These are phyloP conservation scores for Malassezia caprae DNA, from an alignment of 1,284 basidiomycete species.

Conservation along the genomic window DNA sequence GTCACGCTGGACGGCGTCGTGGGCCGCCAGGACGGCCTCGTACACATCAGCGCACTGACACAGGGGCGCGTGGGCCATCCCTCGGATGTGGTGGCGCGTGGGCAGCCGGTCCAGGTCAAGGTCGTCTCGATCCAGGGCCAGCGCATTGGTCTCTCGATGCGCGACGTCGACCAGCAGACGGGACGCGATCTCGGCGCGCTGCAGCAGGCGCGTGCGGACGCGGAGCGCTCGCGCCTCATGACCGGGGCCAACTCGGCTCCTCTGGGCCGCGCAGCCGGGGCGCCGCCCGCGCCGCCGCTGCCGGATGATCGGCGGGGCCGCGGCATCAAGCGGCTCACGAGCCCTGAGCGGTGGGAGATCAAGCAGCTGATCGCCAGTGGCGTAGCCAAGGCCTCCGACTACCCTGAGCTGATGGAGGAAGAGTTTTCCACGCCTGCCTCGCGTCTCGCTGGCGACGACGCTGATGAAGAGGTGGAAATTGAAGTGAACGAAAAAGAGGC, in stretches of 20 bases:
- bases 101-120: conserved; percentile 77
- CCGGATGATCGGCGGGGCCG: conserved; percentile 18
- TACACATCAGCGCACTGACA: conserved; percentile 86
- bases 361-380: conserved; percentile 97
- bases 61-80: conserved; percentile 71
- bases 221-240: conserved; percentile 25
- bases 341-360: conserved; percentile 97
- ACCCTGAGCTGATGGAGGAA: conserved; percentile 80
- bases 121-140: conserved; percentile 68
- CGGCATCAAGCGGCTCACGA: conserved; percentile 75
- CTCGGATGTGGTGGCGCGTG: conserved; percentile 70
- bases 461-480: conserved; percentile 71
- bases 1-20: conserved; percentile 74
- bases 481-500: conserved; percentile 96
- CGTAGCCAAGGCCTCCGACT: conserved; percentile 80
- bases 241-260: conserved; percentile 53
- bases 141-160: conserved; percentile 82
- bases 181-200: conserved; percentile 86
- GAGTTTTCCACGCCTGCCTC: conserved; percentile 33
- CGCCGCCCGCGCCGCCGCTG: neutral
- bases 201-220: conserved; percentile 65
- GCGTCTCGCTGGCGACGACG: conserved; percentile 23
- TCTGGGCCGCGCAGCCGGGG: conserved; percentile 22
- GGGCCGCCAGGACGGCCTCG: conserved; percentile 83
- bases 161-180: conserved; percentile 84